Evolutionary conservation across 2,329 filamentous ascomycete genomes (phyloP).

Genomic region (Elsinoe fawcettii): DNA sequence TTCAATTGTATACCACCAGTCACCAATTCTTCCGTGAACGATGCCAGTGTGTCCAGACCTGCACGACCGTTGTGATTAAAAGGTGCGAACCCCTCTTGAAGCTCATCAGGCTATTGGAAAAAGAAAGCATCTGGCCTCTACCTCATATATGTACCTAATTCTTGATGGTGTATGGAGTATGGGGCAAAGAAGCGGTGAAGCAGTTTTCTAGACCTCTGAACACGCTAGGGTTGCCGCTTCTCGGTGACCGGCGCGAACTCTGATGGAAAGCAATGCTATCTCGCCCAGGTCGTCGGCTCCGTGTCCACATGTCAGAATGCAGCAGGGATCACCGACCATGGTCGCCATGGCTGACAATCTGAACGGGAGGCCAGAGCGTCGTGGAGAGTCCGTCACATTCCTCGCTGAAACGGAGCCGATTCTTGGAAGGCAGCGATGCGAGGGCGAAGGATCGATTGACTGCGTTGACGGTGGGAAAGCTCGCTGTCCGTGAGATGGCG

Average conservation of each 20-base stretch:
- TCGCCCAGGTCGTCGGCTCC: conserved; percentile 12
- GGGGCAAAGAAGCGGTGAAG: conserved; percentile 12
- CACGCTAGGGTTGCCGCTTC: not conserved
- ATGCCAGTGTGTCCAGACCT: not conserved
- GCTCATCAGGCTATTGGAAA: not conserved
- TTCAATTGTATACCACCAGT: not conserved
- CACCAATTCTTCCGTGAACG: not conserved
- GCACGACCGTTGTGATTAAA: not conserved
- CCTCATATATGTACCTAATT: conserved; percentile 1
- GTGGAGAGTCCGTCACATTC: not conserved
- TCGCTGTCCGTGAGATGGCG: conserved; percentile 3
- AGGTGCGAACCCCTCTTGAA: not conserved
- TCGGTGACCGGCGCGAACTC: conserved; percentile 7
- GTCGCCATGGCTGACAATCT: conserved; percentile 1
- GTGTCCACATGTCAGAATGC: not conserved
- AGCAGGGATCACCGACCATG: conserved; percentile 3
- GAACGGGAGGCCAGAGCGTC: conserved; percentile 11
- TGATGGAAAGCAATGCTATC: not conserved
- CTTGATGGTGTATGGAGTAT: conserved; percentile 4
- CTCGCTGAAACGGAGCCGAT: not conserved
- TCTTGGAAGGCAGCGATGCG: not conserved
- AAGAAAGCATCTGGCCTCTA: conserved; percentile 2
- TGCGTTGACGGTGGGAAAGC: not conserved
- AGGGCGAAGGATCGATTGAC: conserved; percentile 3
- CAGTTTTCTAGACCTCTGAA: not conserved